Evolutionary conservation across 305 asterid genomes (phyloP).

Genomic region (Plantago coronopus): DNA sequence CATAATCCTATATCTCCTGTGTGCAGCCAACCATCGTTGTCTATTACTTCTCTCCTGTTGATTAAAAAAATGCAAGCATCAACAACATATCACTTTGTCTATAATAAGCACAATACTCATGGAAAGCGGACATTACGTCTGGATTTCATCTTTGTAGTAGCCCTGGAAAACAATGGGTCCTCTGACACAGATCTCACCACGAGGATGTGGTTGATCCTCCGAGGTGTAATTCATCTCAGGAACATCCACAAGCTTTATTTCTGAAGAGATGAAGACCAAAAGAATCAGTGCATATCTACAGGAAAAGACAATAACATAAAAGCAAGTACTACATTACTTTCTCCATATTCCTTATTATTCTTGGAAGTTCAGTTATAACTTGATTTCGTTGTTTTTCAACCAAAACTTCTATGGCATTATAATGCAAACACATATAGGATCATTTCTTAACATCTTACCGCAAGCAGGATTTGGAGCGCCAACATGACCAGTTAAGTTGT

Average conservation of each 20-base stretch:
- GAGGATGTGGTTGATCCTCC: slow-evolving; percentile 88
- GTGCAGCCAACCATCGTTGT: slow-evolving; percentile 85
- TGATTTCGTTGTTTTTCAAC: no score
- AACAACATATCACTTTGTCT: slow-evolving; percentile 15
- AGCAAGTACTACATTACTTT: slow-evolving; percentile 5
- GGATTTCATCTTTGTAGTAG: slow-evolving; percentile 85
- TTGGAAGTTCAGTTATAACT: slow-evolving; percentile 1
- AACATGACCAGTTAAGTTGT: slow-evolving; percentile 76
- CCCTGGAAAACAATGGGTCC: slow-evolving; percentile 86
- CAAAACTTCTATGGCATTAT: no score
- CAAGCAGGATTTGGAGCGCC: slow-evolving; percentile 97
- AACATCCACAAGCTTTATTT: slow-evolving; percentile 89
- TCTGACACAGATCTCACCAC: slow-evolving; percentile 98
- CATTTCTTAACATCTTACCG: slow-evolving; percentile 44
- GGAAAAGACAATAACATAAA: neutral
- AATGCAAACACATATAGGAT: neutral
- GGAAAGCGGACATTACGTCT: slow-evolving; percentile 49
- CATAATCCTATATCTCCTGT: slow-evolving; percentile 98
- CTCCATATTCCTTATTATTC: slow-evolving; percentile 5
- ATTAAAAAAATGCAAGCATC: slow-evolving; percentile 23
- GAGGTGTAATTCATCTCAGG: slow-evolving; percentile 98
- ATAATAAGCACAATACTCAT: slow-evolving; percentile 14
- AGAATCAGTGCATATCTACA: slow-evolving; percentile 6
- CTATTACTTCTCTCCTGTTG: slow-evolving; percentile 86
- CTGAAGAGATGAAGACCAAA: slow-evolving; percentile 39